These are phyloP conservation scores for Catharanthus roseus DNA, from an alignment of 257 asterid genomes.

Conservation along the genomic window DNA sequence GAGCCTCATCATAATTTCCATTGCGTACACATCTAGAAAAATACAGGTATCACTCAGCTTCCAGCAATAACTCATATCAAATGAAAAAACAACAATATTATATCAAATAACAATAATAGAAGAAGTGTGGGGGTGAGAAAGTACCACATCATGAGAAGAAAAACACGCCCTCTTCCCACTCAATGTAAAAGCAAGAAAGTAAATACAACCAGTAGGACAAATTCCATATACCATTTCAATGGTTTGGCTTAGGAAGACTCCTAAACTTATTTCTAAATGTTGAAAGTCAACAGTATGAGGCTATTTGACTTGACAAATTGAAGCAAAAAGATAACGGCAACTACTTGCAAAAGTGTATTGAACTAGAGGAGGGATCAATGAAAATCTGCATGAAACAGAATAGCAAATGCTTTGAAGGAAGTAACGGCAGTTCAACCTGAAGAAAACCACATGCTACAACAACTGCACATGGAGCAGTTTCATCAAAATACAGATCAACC, in stretches of 20 bases:
- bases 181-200: not conserved
- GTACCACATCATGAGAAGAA: not conserved
- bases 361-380: not conserved
- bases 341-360: not conserved
- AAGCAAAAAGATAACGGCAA: not conserved
- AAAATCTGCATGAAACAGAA: slow-evolving; percentile 2
- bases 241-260: not conserved
- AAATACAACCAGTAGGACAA: not conserved
- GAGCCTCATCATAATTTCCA: slow-evolving; percentile 98
- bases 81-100: too few relatives aligned
- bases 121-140: not conserved
- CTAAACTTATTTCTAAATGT: not conserved
- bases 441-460: not conserved
- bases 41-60: slow-evolving; percentile 11
- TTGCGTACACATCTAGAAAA: slow-evolving; percentile 79
- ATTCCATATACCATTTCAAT: not conserved
- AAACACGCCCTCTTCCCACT: not conserved
- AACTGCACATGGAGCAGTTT: not conserved
- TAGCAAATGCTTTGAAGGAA: not conserved
- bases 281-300: not conserved
- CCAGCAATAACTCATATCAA: not conserved
- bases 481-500: not conserved
- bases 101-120: not conserved
- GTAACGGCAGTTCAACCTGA: not conserved
- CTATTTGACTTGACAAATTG: not conserved